Percentiles rank a stretch among this genome's conserved stretches.
These are phyloP conservation scores for Knoxia roxburghii DNA, from an alignment of 257 asterid species.

Conservation along the genomic window DNA sequence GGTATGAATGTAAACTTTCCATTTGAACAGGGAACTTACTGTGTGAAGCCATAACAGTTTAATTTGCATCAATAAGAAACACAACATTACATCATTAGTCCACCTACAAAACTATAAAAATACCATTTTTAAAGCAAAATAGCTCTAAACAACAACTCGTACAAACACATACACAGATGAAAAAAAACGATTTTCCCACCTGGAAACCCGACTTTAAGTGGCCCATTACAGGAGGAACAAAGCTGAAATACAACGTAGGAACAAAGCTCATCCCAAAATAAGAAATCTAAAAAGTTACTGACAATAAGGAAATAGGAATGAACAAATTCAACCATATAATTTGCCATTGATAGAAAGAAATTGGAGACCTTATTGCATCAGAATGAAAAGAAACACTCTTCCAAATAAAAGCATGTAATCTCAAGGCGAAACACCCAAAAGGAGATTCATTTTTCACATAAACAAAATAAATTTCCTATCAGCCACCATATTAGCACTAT, in stretches of 20 bases:
- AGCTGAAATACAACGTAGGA: no score
- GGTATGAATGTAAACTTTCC: no score
- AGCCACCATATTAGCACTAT: no score
- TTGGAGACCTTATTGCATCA: no score
- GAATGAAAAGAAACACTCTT: background rate
- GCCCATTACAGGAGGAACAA: background rate
- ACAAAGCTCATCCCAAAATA: background rate
- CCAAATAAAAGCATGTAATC: background rate
- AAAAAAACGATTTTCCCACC: background rate
- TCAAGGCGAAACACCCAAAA: background rate
- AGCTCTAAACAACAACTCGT: background rate
- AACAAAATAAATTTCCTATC: no score
- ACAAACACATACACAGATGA: background rate
- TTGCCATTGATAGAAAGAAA: no score
- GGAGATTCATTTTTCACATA: background rate
- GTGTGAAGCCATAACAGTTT: conserved; percentile 63
- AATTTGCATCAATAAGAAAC: conserved; percentile 9
- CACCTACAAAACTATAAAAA: background rate
- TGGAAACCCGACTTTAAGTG: background rate
- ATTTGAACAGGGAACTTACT: conserved; percentile 39
- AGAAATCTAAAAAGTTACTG: background rate
- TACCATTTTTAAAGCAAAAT: background rate
- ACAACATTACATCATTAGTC: background rate
- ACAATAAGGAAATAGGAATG: no score
- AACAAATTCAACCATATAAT: background rate